Evolutionary conservation across 805 yeast genomes (phyloP).

Genomic region (Candida schatavii): DNA sequence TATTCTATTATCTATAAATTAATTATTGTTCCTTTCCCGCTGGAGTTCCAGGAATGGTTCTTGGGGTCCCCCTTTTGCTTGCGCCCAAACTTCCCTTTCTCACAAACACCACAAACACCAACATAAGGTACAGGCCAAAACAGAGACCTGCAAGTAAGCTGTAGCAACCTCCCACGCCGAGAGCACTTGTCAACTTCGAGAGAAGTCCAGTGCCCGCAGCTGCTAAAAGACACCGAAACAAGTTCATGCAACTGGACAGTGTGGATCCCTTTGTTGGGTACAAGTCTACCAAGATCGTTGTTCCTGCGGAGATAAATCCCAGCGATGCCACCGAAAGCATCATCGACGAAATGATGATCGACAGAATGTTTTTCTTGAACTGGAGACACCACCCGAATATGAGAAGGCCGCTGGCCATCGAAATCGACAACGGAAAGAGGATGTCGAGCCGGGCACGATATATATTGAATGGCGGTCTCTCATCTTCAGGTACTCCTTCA

Average conservation of each 20-base stretch:
- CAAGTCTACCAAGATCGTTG: conserved; percentile 73
- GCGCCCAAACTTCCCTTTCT: not conserved
- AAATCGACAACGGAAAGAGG: conserved; percentile 27
- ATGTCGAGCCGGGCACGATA: conserved; percentile 54
- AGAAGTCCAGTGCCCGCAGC: conserved; percentile 71
- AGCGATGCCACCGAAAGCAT: conserved; percentile 58
- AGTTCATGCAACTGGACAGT: conserved; percentile 69
- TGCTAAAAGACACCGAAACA: conserved; percentile 68
- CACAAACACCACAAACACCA: conserved; percentile 9
- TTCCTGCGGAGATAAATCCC: conserved; percentile 53
- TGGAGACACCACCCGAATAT: conserved; percentile 74
- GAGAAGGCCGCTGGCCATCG: conserved; percentile 30
- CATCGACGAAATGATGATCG: conserved; percentile 57
- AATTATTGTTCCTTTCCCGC: too few relatives aligned
- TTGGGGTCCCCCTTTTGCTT: not conserved
- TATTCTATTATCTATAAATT: too few relatives aligned
- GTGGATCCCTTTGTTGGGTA: conserved; percentile 70
- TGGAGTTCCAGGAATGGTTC: too few relatives aligned
- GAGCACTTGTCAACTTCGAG: conserved; percentile 50
- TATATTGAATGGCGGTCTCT: conserved; percentile 49
- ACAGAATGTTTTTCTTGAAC: conserved; percentile 44
- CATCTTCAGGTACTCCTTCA: conserved; percentile 8
- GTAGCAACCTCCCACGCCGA: conserved; percentile 75
- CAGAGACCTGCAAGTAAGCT: conserved; percentile 61
- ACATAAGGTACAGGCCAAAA: conserved; percentile 10